Base-by-base conservation (phyloP, 2,329 filamentous ascomycete genomes). In the Drechslerella dactyloides region DNA sequence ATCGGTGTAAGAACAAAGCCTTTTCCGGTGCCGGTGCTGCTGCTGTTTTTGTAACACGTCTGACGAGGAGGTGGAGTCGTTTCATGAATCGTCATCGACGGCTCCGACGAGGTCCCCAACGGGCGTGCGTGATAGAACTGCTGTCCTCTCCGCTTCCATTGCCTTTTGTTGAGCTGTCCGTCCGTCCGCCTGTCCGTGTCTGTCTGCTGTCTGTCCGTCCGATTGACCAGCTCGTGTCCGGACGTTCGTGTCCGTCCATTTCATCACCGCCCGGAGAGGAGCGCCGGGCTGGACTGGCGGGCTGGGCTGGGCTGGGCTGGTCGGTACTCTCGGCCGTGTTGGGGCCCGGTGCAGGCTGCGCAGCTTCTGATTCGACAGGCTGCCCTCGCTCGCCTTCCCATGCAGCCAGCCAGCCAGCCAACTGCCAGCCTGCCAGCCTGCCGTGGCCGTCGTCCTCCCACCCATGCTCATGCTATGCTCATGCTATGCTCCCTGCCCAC, bases 11-110 rank as follows among this genome's bases (percentile, higher is more conserved):
- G 63, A 68, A 58, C 19, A n/a, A 53, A 35, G 37, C 48, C 15
- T 15, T 51, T 53, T 37, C 23, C 44, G 40, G 35, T 23, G 40
- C 30, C 2, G 17, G 19, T 62, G 40, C 52, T 35, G 48, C 42
- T 27, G 37, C 24, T 48, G 54, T 51, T 52, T 62, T 35, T 54
- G 65, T 63, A 69, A 62, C 46, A 69, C 65, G 52, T 61, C 53
- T 69, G 44, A 51, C 51, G 64, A 52, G 37, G 17, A 46, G 40
- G n/a, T 35, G 52, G 27, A 30, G 44, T 33, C 30, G 24, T 55
- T 30, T 48, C 46, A 23, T 37, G 17, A 53, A 54, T 21, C 52
- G 11, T 13, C 33, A 55, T 61, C 10, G n/a, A 15, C 44, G 17
- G 37, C 37, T 19, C 30, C 6, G n/a, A 40, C 17, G 19, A 48